Evolutionary conservation across 345 rosid species (phyloP).

Genomic region (Pistacia integerrima): DNA sequence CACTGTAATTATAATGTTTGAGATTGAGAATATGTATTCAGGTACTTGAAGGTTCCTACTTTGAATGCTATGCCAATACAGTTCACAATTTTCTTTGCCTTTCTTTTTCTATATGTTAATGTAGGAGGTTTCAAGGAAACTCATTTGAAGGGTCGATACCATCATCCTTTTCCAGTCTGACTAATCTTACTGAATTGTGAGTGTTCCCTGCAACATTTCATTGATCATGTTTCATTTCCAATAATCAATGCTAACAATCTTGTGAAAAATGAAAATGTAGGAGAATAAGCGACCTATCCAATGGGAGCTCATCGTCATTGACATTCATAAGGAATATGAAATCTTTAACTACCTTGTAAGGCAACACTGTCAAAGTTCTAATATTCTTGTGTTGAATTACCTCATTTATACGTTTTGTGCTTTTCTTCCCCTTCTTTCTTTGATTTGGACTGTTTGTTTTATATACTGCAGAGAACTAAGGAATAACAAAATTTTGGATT

Average conservation of each 20-base stretch:
- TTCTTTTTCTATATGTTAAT: conserved; percentile 7
- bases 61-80: too few species aligned
- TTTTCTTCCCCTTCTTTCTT: too few species aligned
- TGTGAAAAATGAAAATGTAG: conserved; percentile 31
- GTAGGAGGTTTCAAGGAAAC: conserved; percentile 72
- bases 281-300: conserved; percentile 65
- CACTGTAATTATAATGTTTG: too few species aligned
- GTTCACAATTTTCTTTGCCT: too few species aligned
- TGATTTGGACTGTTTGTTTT: too few species aligned
- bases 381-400: too few species aligned
- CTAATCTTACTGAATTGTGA: conserved; percentile 55
- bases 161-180: conserved; percentile 49
- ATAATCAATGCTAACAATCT: conserved; percentile 10
- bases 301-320: conserved; percentile 48
- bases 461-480: too few species aligned
- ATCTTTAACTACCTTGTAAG: conserved; percentile 52
- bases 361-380: too few species aligned
- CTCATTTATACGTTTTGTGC: too few species aligned
- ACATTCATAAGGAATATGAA: conserved; percentile 53
- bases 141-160: conserved; percentile 70
- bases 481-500: too few species aligned
- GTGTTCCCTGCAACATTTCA: conserved; percentile 18
- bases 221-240: background rate
- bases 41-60: too few species aligned
- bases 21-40: too few species aligned